Base-by-base conservation (phyloP, 1,284 basidiomycete species). In the Sanghuangporus baumii region DNA sequence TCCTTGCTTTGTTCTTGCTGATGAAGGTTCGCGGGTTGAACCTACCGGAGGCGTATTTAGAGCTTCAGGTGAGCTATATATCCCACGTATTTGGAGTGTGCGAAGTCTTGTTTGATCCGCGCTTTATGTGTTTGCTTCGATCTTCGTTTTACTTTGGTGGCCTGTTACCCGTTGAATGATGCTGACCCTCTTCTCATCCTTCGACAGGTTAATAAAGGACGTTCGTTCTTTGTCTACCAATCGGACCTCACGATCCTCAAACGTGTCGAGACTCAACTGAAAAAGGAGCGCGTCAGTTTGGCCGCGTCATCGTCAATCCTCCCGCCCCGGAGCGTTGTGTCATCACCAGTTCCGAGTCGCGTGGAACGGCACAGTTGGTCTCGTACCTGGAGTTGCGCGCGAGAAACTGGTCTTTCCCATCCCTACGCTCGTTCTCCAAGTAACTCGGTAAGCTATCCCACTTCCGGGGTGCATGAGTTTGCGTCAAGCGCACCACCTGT, bases 161-260 rank as follows among this genome's bases (percentile, higher is more conserved):
- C 3, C 43, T 34, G 6, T 14, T 52, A 0, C 18, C 20, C 36
- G 23, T 31, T 26, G 6, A 16, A 20, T 48, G 57, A 36, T 60
- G 18, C 37, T 46, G 46, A 41, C 8, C 26, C 14, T 51, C 16
- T 50, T 64, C 51, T 31, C 26, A 31, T 31, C 36, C 18, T 23
- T 37, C 58, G 38, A 43, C 55, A 84, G 70, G 81, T 89, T 73
- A 81, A 81, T 78, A 82, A 90, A 81, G 77, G 84, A 77, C 71
- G 85, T 66, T 90, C 79, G 72, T 99, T 99, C 79, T 98, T 97
- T 69, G 92, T 98, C 57, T 98, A 97, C 74, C 86, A 88, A 55
- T 79, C 79, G 47, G 96, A 98, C 74, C 75, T 96, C 58, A 81
- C 81, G 0, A 72, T 96, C n/a, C 77, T 98, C 67, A 80, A 85